Percentiles rank a stretch among this genome's conserved stretches.
Conservation (phyloP, 306 rosid species). For the barrel medic (Medicago truncatula) region DNA sequence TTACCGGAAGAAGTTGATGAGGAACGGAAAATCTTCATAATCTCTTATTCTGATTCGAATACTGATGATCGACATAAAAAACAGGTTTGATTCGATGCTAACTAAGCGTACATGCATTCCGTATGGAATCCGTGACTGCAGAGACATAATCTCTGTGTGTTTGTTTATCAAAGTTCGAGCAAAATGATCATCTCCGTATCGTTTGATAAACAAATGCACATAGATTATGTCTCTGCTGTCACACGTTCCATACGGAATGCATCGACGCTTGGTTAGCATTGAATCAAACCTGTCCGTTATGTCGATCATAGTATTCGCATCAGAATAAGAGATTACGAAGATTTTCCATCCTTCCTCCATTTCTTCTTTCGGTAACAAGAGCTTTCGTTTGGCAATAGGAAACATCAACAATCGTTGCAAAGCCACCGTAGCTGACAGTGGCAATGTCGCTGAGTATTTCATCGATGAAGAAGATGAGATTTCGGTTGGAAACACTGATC, state of each 20-base stretch:
- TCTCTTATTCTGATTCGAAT: conserved; percentile 55
- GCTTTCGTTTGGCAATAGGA: conserved; percentile 71
- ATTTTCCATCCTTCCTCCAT: conserved; percentile 10
- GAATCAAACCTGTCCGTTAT: conserved; percentile 73
- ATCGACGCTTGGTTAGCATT: conserved; percentile 73
- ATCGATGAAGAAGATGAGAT: conserved; percentile 74
- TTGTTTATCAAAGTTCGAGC: conserved; percentile 75
- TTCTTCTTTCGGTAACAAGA: conserved; percentile 13
- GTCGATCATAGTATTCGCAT: conserved; percentile 63
- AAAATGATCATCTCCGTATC: conserved; percentile 60
- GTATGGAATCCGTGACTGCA: conserved; percentile 83
- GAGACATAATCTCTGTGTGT: conserved; percentile 34
- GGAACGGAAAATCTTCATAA: conserved; percentile 45
- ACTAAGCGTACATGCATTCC: conserved; percentile 71
- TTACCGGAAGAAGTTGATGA: conserved; percentile 4
- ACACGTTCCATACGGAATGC: conserved; percentile 70
- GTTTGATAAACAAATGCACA: too few relatives aligned
- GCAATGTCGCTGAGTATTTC: conserved; percentile 51
- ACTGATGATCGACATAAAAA: conserved; percentile 80
- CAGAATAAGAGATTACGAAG: conserved; percentile 62
- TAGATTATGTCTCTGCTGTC: conserved; percentile 77
- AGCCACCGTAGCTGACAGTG: conserved; percentile 5
- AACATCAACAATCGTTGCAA: conserved; percentile 49
- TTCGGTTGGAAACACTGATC: conserved; percentile 41
- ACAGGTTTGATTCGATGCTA: conserved; percentile 66